Evolutionary conservation across 257 asterid species (phyloP), one percentile per base, ranked within the genome.

Genomic region (Nicotiana paniculata): DNA sequence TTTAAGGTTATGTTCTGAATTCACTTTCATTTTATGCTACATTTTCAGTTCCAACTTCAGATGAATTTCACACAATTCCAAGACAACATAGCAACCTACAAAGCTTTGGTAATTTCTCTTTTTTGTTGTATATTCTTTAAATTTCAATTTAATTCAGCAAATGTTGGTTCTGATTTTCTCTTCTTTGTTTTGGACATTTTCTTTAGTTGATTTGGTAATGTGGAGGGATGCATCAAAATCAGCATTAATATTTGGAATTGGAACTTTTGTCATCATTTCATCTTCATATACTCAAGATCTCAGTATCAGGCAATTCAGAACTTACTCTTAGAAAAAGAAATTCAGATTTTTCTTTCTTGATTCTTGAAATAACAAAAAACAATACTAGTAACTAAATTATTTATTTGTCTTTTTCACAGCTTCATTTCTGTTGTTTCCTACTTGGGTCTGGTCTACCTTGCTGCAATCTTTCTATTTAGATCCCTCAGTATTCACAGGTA

Each of bases 221-320:
- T 96, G 99, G 99, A 94, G 88, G 79, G 97, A 96, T 80, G 89
- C 78, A 82, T 90, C 98, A 86, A 94, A 89, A 88, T 87, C 98
- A 83, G 91, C 99, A 81, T 92, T 96, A 70, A 84, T 92, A 3
- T 96, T 93, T 91, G 99, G 99, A 68, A 75, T 91, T 82, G 97
- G 97, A 48, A 90, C 97, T 12, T 96, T 96, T 88, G 83, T 88
- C 39, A 92, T 94, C 2, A 81, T 96, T 68, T 94, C 97, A 48
- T 93, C 98, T 77, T 92, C 98, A 55, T 93, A 86, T 90, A 90
- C 97, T 18, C 83, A 84, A 84, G 97, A 90, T 82, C 90, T 94
- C 75, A 94, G 90, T 84, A 89, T 93, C 92, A 92, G 99, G 99
- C 93, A 3, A 51, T 37, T 80, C 2, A 66, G 7, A 10, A 12